Conservation (phyloP, 1,284 basidiomycete genomes). For the Porogramme epimiltina region DNA sequence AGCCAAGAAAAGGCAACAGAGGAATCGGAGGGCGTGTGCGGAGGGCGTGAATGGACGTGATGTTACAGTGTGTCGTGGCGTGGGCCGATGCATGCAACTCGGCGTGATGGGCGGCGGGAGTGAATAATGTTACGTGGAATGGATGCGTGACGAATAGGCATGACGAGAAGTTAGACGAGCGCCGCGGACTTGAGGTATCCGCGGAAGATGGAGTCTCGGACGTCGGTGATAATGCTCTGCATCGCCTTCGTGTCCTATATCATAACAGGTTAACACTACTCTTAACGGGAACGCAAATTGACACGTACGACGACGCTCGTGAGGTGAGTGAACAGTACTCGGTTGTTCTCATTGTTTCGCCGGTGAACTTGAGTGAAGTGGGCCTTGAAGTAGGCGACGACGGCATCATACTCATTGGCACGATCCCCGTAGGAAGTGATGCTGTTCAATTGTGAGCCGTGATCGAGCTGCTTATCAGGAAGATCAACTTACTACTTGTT, state of each 20-base stretch:
- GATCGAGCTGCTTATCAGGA: neutral
- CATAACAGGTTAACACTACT: neutral
- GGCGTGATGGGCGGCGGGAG: constrained; percentile 2
- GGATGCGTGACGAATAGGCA: neutral
- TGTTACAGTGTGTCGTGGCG: constrained; percentile 14
- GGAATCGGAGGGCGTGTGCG: constrained; percentile 4
- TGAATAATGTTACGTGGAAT: constrained; percentile 16
- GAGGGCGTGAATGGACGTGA: constrained; percentile 11
- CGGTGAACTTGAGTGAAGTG: constrained; percentile 83
- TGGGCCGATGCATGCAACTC: constrained; percentile 8
- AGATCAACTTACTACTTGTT: constrained; percentile 69
- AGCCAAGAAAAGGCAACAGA: neutral
- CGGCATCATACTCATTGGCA: constrained; percentile 75
- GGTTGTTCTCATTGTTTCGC: constrained; percentile 74
- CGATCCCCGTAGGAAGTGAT: constrained; percentile 83
- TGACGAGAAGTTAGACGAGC: constrained; percentile 27
- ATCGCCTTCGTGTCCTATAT: constrained; percentile 77
- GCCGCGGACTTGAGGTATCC: constrained; percentile 37
- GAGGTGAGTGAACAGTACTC: constrained; percentile 78
- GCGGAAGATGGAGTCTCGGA: constrained; percentile 38
- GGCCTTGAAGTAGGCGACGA: constrained; percentile 80
- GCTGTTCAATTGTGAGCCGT: constrained; percentile 37
- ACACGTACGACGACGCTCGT: constrained; percentile 74
- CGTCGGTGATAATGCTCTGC: constrained; percentile 79
- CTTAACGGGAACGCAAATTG: neutral